These are phyloP conservation scores for Boletus rubroflammeus DNA, from an alignment of 768 basidiomycete genomes.

Conservation along the genomic window DNA sequence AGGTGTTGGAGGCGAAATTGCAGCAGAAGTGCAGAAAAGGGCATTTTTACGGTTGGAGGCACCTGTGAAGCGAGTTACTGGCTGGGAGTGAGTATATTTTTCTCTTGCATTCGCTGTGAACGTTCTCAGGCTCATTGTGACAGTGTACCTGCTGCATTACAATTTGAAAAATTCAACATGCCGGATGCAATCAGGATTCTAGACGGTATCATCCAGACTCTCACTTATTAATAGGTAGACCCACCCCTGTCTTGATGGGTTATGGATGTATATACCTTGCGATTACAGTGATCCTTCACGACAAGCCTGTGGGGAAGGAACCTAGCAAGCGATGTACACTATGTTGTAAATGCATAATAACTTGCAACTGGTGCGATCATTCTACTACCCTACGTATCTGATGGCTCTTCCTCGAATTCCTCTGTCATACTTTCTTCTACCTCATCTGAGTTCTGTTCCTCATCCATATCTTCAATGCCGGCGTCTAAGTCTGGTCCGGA, in stretches of 20 bases:
- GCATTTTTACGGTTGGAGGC: constrained; percentile 88
- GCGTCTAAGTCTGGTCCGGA: constrained; percentile 36
- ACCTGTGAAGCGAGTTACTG: constrained; percentile 80
- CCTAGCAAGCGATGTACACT: background rate
- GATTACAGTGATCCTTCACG: background rate
- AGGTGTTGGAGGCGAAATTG: constrained; percentile 88
- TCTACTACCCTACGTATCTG: constrained; percentile 12
- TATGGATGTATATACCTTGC: background rate
- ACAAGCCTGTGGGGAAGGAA: background rate
- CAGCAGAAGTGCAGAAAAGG: constrained; percentile 84
- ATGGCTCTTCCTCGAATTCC: constrained; percentile 50
- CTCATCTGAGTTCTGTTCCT: constrained; percentile 40
- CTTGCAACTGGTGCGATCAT: background rate
- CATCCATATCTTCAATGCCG: constrained; percentile 42
- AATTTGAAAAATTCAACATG: constrained; percentile 90
- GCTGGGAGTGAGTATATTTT: constrained; percentile 81
- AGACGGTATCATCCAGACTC: constrained; percentile 80
- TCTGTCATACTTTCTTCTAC: constrained; percentile 46
- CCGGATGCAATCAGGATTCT: constrained; percentile 82
- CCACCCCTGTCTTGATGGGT: background rate
- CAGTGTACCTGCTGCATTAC: constrained; percentile 79
- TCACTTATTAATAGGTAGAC: constrained; percentile 50
- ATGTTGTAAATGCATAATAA: background rate
- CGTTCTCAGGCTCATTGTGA: constrained; percentile 1
- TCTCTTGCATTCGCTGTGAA: background rate